These are phyloP conservation scores for Wallacemonas sp. DNA, from an alignment of 208 protist genomes.

Conservation along the genomic window DNA sequence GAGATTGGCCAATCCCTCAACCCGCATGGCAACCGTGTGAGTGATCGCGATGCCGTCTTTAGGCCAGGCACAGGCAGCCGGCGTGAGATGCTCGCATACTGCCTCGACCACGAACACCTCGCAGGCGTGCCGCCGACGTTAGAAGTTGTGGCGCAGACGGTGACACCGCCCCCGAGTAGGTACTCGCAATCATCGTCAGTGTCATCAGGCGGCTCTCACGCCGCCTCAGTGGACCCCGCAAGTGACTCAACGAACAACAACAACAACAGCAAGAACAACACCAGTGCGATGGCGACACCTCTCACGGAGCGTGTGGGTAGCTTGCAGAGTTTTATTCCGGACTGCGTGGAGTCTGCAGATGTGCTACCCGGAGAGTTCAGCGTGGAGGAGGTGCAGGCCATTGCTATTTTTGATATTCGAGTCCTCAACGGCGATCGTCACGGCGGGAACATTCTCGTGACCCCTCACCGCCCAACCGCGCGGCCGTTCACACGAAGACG, in stretches of 20 bases:
- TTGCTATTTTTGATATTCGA: slow-evolving; percentile 80
- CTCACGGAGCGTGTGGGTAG: slow-evolving; percentile 33
- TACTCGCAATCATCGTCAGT: background rate
- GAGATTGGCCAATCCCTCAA: slow-evolving; percentile 61
- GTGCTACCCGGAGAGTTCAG: slow-evolving; percentile 56
- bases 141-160: slow-evolving; percentile 36
- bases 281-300: background rate
- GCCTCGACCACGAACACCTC: slow-evolving; percentile 57
- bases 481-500: background rate
- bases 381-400: slow-evolving; percentile 60
- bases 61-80: slow-evolving; percentile 58
- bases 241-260: background rate
- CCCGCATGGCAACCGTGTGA: slow-evolving; percentile 49
- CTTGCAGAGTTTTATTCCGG: slow-evolving; percentile 56
- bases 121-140: slow-evolving; percentile 67
- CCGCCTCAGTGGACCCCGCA: background rate
- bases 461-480: background rate
- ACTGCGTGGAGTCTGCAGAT: slow-evolving; percentile 57
- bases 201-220: background rate
- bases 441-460: slow-evolving; percentile 73
- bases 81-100: slow-evolving; percentile 73
- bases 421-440: slow-evolving; percentile 78
- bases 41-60: slow-evolving; percentile 45
- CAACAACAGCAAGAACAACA: background rate
- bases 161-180: background rate